Percentiles rank a stretch among this genome's conserved stretches.
Conservation (phyloP, 768 basidiomycete genomes). For the Boletus barrowsii region DNA sequence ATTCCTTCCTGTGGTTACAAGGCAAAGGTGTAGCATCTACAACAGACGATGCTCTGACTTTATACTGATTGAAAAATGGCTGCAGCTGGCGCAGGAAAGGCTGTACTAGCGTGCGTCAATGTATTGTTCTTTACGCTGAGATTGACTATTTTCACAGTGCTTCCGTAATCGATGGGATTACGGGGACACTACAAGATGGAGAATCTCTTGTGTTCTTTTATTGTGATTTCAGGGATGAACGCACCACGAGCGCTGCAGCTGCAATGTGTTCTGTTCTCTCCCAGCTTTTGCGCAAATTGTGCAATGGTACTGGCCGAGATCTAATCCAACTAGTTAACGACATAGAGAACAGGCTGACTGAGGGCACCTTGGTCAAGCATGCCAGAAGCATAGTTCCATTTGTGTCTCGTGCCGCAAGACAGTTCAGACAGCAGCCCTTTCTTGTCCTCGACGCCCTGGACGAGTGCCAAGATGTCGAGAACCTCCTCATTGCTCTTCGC, state of each 20-base stretch:
- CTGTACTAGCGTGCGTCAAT: constrained; percentile 9
- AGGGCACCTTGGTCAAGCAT: neutral
- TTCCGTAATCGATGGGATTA: neutral
- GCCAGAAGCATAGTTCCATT: neutral
- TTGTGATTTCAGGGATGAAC: constrained; percentile 13
- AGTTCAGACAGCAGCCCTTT: neutral
- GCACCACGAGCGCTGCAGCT: neutral
- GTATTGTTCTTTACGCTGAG: neutral
- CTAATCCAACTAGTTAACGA: neutral
- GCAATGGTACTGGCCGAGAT: neutral
- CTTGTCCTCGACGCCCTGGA: constrained; percentile 19
- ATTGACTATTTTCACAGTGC: neutral
- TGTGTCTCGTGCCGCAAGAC: neutral
- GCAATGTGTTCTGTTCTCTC: constrained; percentile 14
- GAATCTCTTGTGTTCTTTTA: constrained; percentile 15
- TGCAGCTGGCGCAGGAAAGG: constrained; percentile 18
- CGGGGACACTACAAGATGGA: neutral
- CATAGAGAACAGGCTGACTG: neutral
- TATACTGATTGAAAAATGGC: neutral
- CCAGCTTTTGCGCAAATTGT: constrained; percentile 9
- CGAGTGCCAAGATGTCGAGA: constrained; percentile 7
- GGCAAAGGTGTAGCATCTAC: constrained; percentile 1
- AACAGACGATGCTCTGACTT: neutral
- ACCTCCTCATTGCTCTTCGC: constrained; percentile 1
- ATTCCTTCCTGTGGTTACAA: constrained; percentile 7